Conservation (phyloP, 495 filamentous ascomycete genomes). For the Lasiosphaeria ovina region DNA sequence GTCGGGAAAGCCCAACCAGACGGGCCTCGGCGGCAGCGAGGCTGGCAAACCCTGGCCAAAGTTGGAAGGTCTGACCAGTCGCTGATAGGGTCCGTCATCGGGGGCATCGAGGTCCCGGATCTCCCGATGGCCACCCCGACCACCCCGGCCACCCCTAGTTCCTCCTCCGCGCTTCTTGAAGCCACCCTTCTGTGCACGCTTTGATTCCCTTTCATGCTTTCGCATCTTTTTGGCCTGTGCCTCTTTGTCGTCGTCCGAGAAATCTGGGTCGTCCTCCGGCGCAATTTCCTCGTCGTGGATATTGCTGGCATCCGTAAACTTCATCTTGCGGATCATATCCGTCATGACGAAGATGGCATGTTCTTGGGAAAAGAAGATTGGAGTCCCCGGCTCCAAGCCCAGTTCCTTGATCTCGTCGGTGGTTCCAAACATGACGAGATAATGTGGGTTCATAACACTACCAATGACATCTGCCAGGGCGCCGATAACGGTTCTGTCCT, state of each 20-base stretch:
- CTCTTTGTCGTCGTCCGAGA: slow-evolving; percentile 94
- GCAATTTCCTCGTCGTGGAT: slow-evolving; percentile 88
- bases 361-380: slow-evolving; percentile 71
- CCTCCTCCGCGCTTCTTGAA: slow-evolving; percentile 32
- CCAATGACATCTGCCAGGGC: slow-evolving; percentile 79
- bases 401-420: slow-evolving; percentile 62
- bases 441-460: slow-evolving; percentile 75
- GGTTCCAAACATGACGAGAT: slow-evolving; percentile 69
- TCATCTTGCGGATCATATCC: slow-evolving; percentile 67
- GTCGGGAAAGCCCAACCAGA: too few species aligned
- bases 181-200: slow-evolving; percentile 51
- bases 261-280: slow-evolving; percentile 86
- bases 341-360: slow-evolving; percentile 83
- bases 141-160: slow-evolving; percentile 10
- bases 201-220: slow-evolving; percentile 36
- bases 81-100: neutral
- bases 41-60: too few species aligned
- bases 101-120: slow-evolving; percentile 20
- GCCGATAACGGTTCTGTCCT: slow-evolving; percentile 71
- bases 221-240: slow-evolving; percentile 67
- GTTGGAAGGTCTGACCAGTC: too few species aligned
- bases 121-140: slow-evolving; percentile 22
- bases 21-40: too few species aligned
- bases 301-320: slow-evolving; percentile 90
- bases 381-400: slow-evolving; percentile 61